These are phyloP conservation scores for Leishmania arabica DNA, from an alignment of 208 protist genomes.

Conservation along the genomic window DNA sequence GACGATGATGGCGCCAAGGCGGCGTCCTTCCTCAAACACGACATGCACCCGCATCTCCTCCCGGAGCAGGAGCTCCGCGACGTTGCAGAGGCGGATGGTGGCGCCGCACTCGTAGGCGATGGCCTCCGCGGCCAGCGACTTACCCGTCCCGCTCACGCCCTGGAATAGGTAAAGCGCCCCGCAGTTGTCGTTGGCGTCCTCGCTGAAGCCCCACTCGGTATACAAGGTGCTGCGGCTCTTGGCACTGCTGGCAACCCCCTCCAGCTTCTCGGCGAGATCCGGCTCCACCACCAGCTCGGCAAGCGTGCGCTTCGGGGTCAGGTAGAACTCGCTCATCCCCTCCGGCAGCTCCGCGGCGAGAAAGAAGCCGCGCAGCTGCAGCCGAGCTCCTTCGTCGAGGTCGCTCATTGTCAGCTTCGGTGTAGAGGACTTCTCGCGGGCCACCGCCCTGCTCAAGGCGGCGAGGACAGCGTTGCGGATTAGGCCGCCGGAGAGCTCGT, in stretches of 20 bases:
- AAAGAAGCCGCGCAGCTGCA: constrained; percentile 91
- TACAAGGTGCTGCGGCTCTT: constrained; percentile 89
- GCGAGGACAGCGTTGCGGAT: constrained; percentile 93
- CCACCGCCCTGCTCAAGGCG: constrained; percentile 80
- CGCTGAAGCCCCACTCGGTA: constrained; percentile 88
- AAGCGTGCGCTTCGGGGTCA: constrained; percentile 78
- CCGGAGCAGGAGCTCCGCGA: constrained; percentile 66
- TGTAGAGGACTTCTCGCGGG: constrained; percentile 62
- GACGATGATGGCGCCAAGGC: constrained; percentile 86
- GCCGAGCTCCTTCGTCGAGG: constrained; percentile 75
- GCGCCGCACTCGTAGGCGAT: constrained; percentile 92
- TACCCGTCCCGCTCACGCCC: constrained; percentile 85
- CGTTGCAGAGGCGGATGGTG: constrained; percentile 88
- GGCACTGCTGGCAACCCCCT: constrained; percentile 55
- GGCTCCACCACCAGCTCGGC: constrained; percentile 72
- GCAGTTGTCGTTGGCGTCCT: constrained; percentile 44
- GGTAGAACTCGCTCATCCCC: constrained; percentile 52
- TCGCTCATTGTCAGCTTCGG: constrained; percentile 75
- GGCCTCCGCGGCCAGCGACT: constrained; percentile 86
- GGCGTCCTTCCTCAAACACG: constrained; percentile 83
- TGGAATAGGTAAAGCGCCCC: constrained; percentile 69
- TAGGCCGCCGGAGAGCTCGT: constrained; percentile 89
- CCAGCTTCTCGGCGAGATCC: constrained; percentile 43
- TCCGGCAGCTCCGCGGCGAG: constrained; percentile 63
- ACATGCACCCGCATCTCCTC: constrained; percentile 50